A percentile compares a stretch with the other conserved stretches of the same genome.
Conservation (phyloP, 768 basidiomycete genomes). For the Lactarius deliciosus region DNA sequence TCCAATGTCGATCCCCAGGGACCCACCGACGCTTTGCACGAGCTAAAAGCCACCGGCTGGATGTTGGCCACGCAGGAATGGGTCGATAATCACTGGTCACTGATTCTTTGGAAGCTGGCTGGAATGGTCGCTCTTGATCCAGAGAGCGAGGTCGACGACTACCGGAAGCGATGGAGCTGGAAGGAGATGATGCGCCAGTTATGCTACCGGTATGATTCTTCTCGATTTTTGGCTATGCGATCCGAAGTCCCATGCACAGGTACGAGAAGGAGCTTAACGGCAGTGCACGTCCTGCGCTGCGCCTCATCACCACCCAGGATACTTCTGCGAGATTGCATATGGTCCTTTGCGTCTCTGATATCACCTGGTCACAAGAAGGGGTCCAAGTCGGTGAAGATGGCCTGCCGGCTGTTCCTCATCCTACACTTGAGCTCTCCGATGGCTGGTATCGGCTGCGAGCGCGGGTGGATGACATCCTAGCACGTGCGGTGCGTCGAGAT, state of each 20-base stretch:
- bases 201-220: conserved; percentile 65
- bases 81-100: conserved; percentile 90
- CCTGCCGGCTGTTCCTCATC: conserved; percentile 40
- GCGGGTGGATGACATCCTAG: conserved; percentile 68
- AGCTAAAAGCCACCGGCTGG: conserved; percentile 60
- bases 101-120: conserved; percentile 94
- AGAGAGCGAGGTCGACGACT: conserved; percentile 46
- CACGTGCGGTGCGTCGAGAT: conserved; percentile 64
- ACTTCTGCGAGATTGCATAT: conserved; percentile 75
- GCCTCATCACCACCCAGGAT: conserved; percentile 81
- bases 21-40: conserved; percentile 53
- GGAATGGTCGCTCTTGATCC: conserved; percentile 80
- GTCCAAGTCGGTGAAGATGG: conserved; percentile 39
- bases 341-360: conserved; percentile 79
- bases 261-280: conserved; percentile 50
- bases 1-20: conserved; percentile 20
- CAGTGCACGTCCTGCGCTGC: conserved; percentile 77
- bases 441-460: conserved; percentile 94
- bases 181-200: conserved; percentile 78
- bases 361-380: conserved; percentile 52
- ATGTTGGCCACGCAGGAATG: conserved; percentile 68
- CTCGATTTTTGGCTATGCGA: neutral
- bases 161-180: conserved; percentile 74
- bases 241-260: conserved; percentile 31
- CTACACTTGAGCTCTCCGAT: conserved; percentile 89